These are phyloP conservation scores for Bryoglossum gracile DNA, from an alignment of 495 filamentous ascomycete genomes.

Conservation along the genomic window DNA sequence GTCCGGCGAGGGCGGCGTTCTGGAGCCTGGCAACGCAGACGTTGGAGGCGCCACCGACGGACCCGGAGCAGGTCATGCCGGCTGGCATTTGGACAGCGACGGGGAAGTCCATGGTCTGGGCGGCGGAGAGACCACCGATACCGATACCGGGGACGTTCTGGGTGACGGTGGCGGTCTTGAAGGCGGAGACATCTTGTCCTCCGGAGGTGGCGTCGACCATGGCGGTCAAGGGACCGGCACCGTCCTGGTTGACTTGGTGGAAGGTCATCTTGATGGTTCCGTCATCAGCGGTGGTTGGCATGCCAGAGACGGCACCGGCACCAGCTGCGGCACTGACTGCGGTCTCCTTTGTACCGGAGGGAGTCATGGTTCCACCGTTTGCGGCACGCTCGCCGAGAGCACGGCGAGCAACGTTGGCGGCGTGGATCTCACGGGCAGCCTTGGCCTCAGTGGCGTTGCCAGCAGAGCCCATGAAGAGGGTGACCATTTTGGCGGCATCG, in stretches of 20 bases:
- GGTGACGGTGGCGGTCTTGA: constrained; percentile 46
- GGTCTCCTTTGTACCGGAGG: constrained; percentile 31
- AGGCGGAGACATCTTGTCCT: constrained; percentile 44
- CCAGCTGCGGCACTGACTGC: constrained; percentile 37
- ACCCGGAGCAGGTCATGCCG: constrained; percentile 52
- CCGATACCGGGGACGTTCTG: constrained; percentile 51
- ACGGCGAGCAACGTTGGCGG: constrained; percentile 16
- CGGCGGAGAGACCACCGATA: constrained; percentile 40
- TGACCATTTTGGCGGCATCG: constrained; percentile 37
- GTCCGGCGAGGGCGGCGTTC: constrained; percentile 49
- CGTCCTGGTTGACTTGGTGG: constrained; percentile 46
- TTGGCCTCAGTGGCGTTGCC: constrained; percentile 25
- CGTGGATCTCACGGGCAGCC: constrained; percentile 23
- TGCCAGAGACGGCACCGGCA: constrained; percentile 33
- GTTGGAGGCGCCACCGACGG: constrained; percentile 41
- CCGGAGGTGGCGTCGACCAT: constrained; percentile 48
- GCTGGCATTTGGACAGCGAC: constrained; percentile 51
- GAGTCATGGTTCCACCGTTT: constrained; percentile 31
- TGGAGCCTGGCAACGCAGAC: constrained; percentile 53
- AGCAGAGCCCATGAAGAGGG: constrained; percentile 36
- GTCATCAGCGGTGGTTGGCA: constrained; percentile 47
- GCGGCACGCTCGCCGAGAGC: constrained; percentile 22
- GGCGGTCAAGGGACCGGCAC: constrained; percentile 41
- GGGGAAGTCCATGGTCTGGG: constrained; percentile 47
- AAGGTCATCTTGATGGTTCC: constrained; percentile 50